Conservation (phyloP, 1,139 yeast genomes). For the Geotrichum europaeum region DNA sequence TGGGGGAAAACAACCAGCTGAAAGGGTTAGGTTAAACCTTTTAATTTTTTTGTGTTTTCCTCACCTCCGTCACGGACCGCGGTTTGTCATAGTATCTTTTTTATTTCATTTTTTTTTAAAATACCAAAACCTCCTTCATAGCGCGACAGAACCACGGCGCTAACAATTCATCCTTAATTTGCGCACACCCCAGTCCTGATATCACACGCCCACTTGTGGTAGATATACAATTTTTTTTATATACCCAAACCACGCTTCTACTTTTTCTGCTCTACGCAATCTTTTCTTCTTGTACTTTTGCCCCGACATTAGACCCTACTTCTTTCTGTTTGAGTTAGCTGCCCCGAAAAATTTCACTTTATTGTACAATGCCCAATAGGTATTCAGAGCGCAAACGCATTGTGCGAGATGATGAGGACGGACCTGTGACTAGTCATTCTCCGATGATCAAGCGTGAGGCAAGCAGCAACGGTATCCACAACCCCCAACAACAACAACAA, state of each 20-base stretch:
- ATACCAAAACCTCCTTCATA: background rate
- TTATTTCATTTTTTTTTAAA: background rate
- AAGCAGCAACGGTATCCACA: background rate
- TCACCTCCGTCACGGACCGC: background rate
- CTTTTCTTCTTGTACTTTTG: background rate
- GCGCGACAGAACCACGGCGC: background rate
- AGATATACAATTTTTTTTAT: too few species aligned
- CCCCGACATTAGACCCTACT: background rate
- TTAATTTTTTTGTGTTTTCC: background rate
- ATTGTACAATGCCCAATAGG: slow-evolving; percentile 17
- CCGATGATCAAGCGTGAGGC: background rate
- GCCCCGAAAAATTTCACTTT: background rate
- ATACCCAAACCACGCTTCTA: too few species aligned
- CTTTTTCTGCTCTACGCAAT: too few species aligned
- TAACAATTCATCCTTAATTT: background rate
- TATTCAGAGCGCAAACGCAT: slow-evolving; percentile 29
- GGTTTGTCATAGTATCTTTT: too few species aligned
- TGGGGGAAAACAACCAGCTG: background rate
- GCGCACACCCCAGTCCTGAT: background rate
- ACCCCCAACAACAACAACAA: background rate
- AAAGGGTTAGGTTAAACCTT: background rate
- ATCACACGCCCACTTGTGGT: background rate
- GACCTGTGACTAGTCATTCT: slow-evolving; percentile 5
- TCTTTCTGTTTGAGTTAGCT: background rate
- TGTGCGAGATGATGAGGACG: slow-evolving; percentile 30